Evolutionary conservation across 441 rosid genomes (phyloP).

Genomic region (Eutrema salsugineum): DNA sequence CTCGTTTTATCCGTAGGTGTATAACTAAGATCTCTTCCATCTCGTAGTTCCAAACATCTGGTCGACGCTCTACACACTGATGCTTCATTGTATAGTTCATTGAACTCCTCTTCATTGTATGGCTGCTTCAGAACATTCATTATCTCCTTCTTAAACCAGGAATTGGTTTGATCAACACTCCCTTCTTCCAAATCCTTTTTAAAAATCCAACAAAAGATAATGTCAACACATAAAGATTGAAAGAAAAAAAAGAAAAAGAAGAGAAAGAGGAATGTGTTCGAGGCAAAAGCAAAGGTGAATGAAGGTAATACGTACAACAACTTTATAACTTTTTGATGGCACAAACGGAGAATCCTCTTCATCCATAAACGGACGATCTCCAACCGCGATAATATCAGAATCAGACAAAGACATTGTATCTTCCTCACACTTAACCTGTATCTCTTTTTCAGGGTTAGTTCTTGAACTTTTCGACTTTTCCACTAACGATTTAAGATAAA

Average conservation of each 20-base stretch:
- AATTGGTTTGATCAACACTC: not conserved
- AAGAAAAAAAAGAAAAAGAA: not conserved
- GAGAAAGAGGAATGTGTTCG: too few relatives aligned
- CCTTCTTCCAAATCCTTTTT: conserved; percentile 22
- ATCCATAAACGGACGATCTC: conserved; percentile 27
- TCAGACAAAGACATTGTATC: conserved; percentile 38
- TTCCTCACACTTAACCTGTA: conserved; percentile 29
- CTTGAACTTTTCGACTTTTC: conserved; percentile 12
- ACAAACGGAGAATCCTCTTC: conserved; percentile 40
- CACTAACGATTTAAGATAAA: conserved; percentile 8
- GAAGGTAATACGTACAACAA: conserved; percentile 25
- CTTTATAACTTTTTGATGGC: conserved; percentile 30
- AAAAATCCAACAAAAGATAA: not conserved
- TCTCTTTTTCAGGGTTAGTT: conserved; percentile 12
- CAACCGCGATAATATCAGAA: conserved; percentile 43
- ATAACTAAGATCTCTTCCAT: conserved; percentile 22
- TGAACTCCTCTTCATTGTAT: conserved; percentile 33
- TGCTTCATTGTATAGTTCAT: conserved; percentile 26
- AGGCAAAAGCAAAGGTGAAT: not conserved
- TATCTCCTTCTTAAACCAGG: conserved; percentile 42
- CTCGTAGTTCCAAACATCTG: conserved; percentile 21
- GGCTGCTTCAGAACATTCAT: conserved; percentile 40
- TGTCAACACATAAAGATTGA: not conserved
- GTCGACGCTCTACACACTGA: not conserved
- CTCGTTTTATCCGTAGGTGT: not conserved